Conservation (phyloP, 1,284 basidiomycete species). For the Sporisorium reilianum region DNA sequence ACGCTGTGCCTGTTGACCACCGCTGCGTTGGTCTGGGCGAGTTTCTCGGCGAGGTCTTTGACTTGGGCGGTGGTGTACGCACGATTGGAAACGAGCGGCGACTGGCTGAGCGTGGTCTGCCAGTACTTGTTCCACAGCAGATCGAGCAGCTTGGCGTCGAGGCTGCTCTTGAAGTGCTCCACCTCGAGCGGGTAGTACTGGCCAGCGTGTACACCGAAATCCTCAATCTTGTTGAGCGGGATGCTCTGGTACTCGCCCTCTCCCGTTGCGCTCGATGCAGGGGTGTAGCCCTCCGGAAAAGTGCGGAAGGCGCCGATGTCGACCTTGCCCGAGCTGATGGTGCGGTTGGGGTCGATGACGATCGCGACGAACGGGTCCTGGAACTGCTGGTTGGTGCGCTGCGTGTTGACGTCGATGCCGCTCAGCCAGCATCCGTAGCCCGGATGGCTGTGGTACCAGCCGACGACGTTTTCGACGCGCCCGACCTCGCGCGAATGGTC, state of each 20-base stretch:
- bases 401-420: slow-evolving; percentile 96
- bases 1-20: neutral
- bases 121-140: slow-evolving; percentile 99
- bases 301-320: slow-evolving; percentile 99
- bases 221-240: slow-evolving; percentile 74
- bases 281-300: slow-evolving; percentile 78
- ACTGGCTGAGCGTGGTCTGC: slow-evolving; percentile 94
- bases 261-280: slow-evolving; percentile 75
- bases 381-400: slow-evolving; percentile 92
- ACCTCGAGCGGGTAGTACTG: slow-evolving; percentile 94
- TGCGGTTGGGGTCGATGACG: slow-evolving; percentile 97
- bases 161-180: slow-evolving; percentile 89
- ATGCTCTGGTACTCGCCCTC: slow-evolving; percentile 84
- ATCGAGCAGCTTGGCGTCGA: slow-evolving; percentile 87
- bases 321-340: slow-evolving; percentile 95
- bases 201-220: slow-evolving; percentile 89
- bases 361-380: slow-evolving; percentile 97
- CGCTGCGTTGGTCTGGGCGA: slow-evolving; percentile 68
- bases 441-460: slow-evolving; percentile 99
- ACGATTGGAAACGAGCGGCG: slow-evolving; percentile 88
- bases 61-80: slow-evolving; percentile 90
- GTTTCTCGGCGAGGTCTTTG: slow-evolving; percentile 86
- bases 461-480: slow-evolving; percentile 87
- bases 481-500: slow-evolving; percentile 83
- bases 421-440: slow-evolving; percentile 99